Conservation (phyloP, 441 rosid genomes). For the Bocquillonia castaneifolia region DNA sequence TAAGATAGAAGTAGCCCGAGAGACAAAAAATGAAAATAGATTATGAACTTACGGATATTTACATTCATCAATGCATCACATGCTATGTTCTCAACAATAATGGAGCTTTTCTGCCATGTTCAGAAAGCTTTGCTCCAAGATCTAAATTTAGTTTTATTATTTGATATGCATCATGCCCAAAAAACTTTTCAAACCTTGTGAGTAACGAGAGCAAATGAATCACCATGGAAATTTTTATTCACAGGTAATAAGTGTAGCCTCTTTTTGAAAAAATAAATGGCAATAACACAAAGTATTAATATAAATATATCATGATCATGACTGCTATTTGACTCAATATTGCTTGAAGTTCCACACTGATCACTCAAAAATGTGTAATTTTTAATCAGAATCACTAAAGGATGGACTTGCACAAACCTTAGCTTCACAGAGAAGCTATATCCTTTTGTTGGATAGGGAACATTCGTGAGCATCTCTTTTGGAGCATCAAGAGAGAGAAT, state of each 20-base stretch:
- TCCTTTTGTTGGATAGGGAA: conserved; percentile 72
- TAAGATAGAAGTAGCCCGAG: too few relatives aligned
- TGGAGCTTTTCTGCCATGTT: not conserved
- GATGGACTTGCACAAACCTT: conserved; percentile 48
- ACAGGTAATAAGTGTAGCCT: not conserved
- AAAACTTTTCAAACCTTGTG: not conserved
- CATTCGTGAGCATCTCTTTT: conserved; percentile 67
- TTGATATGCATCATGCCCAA: not conserved
- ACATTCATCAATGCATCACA: too few relatives aligned
- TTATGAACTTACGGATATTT: too few relatives aligned
- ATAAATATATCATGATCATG: not conserved
- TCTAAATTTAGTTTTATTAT: not conserved
- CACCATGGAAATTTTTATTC: not conserved
- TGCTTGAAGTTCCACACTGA: not conserved
- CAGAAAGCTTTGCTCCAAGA: not conserved
- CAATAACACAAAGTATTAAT: too few relatives aligned
- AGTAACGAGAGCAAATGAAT: not conserved
- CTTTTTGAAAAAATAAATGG: too few relatives aligned
- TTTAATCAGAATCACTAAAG: conserved; percentile 12
- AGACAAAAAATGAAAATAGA: too few relatives aligned
- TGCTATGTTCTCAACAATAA: not conserved
- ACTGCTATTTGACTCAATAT: not conserved
- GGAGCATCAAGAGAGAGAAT: conserved; percentile 64
- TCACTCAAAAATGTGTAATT: not conserved
- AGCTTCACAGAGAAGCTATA: conserved; percentile 68